Evolutionary conservation across 306 rosid species (phyloP).

Genomic region (Myrica gale): DNA sequence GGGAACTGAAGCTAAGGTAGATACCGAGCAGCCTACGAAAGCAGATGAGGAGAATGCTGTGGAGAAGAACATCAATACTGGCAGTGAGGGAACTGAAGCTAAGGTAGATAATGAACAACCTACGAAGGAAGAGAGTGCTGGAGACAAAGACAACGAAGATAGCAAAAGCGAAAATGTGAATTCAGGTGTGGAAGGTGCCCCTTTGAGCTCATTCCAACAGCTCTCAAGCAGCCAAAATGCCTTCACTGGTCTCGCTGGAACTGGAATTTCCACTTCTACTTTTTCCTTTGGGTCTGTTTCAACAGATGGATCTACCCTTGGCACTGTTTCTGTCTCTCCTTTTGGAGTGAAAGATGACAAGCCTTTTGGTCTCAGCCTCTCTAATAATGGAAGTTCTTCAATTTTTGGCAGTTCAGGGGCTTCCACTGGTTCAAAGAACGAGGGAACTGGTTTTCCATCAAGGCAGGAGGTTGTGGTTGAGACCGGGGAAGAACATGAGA

Average conservation of each 20-base stretch:
- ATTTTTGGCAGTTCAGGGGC: conserved; percentile 52
- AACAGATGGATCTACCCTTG: conserved; percentile 48
- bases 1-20: conserved; percentile 27
- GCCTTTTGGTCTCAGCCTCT: conserved; percentile 65
- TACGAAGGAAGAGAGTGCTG: conserved; percentile 32
- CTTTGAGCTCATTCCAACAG: conserved; percentile 76
- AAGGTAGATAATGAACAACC: conserved; percentile 31
- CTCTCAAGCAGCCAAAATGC: conserved; percentile 93
- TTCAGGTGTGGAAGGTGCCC: conserved; percentile 49
- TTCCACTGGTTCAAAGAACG: conserved; percentile 55
- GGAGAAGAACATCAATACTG: conserved; percentile 19
- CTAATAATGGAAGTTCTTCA: conserved; percentile 66
- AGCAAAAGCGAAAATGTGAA: conserved; percentile 44
- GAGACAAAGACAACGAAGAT: conserved; percentile 44
- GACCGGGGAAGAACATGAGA: conserved; percentile 94
- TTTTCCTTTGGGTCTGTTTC: conserved; percentile 76
- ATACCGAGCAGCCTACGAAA: conserved; percentile 31
- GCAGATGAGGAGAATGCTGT: conserved; percentile 25
- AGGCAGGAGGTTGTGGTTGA: conserved; percentile 82
- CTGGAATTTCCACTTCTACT: conserved; percentile 71
- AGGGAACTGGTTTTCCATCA: conserved; percentile 51
- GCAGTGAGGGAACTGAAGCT: conserved; percentile 30
- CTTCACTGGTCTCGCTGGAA: conserved; percentile 90
- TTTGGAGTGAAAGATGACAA: conserved; percentile 49
- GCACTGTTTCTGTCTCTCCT: conserved; percentile 44